Evolutionary conservation across 2,329 filamentous ascomycete species (phyloP).

Genomic region (Claviceps africana): DNA sequence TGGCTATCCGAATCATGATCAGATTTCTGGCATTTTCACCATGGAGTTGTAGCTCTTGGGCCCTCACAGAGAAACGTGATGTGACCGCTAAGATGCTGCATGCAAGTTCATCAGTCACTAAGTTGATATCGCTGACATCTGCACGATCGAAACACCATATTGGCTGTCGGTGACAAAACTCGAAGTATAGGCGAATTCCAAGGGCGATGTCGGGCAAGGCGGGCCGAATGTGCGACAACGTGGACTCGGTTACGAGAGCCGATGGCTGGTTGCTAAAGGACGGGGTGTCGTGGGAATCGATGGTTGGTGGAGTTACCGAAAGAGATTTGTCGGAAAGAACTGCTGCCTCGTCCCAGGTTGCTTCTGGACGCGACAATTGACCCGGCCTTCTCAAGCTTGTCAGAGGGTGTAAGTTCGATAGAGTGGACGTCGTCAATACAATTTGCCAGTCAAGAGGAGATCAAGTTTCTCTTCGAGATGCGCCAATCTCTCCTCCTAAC

Average conservation of each 20-base stretch:
- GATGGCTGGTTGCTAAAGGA: conserved; percentile 11
- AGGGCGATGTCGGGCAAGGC: conserved; percentile 18
- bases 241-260: conserved; percentile 14
- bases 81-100: conserved; percentile 28
- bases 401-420: conserved; percentile 12
- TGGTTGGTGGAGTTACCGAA: conserved; percentile 17
- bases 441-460: conserved; percentile 30
- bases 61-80: conserved; percentile 23
- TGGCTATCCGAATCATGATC: conserved; percentile 35
- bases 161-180: conserved; percentile 29
- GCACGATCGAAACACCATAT: conserved; percentile 32
- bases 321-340: conserved; percentile 21
- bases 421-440: conserved; percentile 11
- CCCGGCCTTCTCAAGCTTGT: conserved; percentile 16
- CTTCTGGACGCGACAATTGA: conserved; percentile 14
- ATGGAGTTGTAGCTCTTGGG: conserved; percentile 20
- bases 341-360: conserved; percentile 16
- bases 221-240: conserved; percentile 16
- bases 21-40: conserved; percentile 26
- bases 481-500: conserved; percentile 35
- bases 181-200: conserved; percentile 26
- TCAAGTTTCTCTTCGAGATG: conserved; percentile 38
- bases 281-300: conserved; percentile 11
- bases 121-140: conserved; percentile 21
- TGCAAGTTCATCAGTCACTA: conserved; percentile 25